phyloP scores from a whole-genome alignment of 176 grass and related monocot genomes.

The Aegilops bicornis region DNA sequence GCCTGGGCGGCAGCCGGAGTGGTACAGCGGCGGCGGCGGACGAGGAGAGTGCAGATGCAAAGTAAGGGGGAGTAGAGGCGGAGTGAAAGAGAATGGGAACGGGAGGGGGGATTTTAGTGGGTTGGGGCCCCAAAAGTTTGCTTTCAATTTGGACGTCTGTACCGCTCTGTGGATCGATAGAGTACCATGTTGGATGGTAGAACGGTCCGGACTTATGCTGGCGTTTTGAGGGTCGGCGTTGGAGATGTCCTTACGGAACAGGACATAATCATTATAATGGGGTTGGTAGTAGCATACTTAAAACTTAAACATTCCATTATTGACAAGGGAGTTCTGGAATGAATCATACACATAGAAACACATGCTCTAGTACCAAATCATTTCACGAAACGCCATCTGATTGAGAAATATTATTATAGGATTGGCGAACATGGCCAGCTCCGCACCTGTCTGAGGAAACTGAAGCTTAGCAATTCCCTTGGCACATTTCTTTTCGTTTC shows the following conservation, averaged over 20 bases:
- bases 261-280: constrained; percentile 14
- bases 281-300: background rate
- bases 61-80: too few relatives aligned
- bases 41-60: too few relatives aligned
- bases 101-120: too few relatives aligned
- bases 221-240: too few relatives aligned
- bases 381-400: background rate
- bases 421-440: constrained; percentile 41
- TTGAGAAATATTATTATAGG: constrained; percentile 16
- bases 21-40: too few relatives aligned
- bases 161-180: too few relatives aligned
- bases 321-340: background rate
- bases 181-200: too few relatives aligned
- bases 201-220: too few relatives aligned
- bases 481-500: background rate
- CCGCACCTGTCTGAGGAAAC: background rate
- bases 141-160: too few relatives aligned
- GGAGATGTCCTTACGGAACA: background rate
- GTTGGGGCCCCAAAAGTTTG: too few relatives aligned
- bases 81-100: too few relatives aligned
- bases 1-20: too few relatives aligned
- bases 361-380: background rate
- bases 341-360: background rate
- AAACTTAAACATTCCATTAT: background rate
- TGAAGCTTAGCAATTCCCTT: background rate